A percentile compares a stretch with the other conserved stretches of the same genome.
Conservation (phyloP, 2,329 filamentous ascomycete species). For the Exophiala bonariae region DNA sequence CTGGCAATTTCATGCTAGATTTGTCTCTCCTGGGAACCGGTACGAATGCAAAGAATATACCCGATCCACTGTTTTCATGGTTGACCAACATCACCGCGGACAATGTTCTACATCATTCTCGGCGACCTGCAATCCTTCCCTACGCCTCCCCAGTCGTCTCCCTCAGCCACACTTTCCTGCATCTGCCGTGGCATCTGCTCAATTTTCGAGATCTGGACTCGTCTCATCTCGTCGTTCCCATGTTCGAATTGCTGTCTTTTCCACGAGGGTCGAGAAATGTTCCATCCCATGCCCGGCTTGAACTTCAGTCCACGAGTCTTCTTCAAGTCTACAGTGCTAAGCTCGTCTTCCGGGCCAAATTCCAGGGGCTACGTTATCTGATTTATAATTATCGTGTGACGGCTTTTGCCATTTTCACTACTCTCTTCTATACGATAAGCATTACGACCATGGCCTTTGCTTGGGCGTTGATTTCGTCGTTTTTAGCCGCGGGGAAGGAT, state of each 20-base stretch:
- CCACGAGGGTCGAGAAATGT: conserved; percentile 52
- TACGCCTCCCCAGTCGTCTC: conserved; percentile 74
- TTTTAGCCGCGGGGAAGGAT: conserved; percentile 23
- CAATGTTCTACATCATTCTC: conserved; percentile 57
- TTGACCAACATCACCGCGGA: conserved; percentile 40
- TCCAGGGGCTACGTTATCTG: conserved; percentile 72
- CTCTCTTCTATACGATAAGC: conserved; percentile 75
- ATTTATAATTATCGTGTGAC: conserved; percentile 82
- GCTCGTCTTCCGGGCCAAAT: conserved; percentile 70
- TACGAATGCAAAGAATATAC: conserved; percentile 7
- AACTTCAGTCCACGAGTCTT: conserved; percentile 59
- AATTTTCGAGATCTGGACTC: conserved; percentile 55
- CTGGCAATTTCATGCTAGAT: conserved; percentile 94
- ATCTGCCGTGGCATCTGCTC: conserved; percentile 24
- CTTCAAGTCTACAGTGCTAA: conserved; percentile 71
- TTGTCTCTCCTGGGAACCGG: conserved; percentile 62
- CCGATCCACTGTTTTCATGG: conserved; percentile 15
- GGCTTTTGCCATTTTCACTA: conserved; percentile 68
- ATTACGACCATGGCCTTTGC: conserved; percentile 65
- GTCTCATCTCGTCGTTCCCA: conserved; percentile 62
- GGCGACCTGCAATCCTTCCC: conserved; percentile 75
- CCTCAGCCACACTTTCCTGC: conserved; percentile 37
- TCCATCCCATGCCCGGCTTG: conserved; percentile 58
- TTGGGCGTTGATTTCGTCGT: conserved; percentile 56
- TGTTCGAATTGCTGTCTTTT: conserved; percentile 76